Evolutionary conservation across 768 basidiomycete species (phyloP).

Genomic region (Podaxis carcinomalis): DNA sequence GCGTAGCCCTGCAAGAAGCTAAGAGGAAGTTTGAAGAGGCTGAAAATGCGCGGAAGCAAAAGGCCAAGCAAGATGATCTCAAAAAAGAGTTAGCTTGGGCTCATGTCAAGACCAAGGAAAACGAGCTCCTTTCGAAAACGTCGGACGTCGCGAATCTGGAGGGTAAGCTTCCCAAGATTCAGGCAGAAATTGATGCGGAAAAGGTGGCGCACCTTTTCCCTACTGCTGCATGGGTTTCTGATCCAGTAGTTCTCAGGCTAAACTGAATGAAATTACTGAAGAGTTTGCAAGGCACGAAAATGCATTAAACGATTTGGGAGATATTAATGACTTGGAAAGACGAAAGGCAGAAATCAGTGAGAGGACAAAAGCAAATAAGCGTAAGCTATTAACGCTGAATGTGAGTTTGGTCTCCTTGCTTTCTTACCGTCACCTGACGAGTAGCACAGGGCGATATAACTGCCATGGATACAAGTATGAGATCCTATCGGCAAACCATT

Average conservation of each 20-base stretch:
- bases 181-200: conserved; percentile 27
- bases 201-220: conserved; percentile 22
- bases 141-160: conserved; percentile 31
- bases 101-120: conserved; percentile 68
- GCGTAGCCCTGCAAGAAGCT: conserved; percentile 52
- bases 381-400: conserved; percentile 35
- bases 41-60: conserved; percentile 65
- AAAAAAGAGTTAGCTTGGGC: conserved; percentile 88
- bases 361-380: conserved; percentile 44
- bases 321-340: conserved; percentile 25
- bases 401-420: conserved; percentile 27
- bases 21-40: conserved; percentile 66
- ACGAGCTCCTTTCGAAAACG: conserved; percentile 40
- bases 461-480: conserved; percentile 39
- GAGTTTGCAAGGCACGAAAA: conserved; percentile 28
- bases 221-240: neutral
- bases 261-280: conserved; percentile 25
- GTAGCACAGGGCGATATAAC: conserved; percentile 44
- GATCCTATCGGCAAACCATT: conserved; percentile 28
- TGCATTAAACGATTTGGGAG: conserved; percentile 25
- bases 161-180: conserved; percentile 33
- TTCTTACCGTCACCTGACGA: neutral
- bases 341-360: conserved; percentile 43
- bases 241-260: conserved; percentile 18
- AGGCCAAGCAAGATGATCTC: conserved; percentile 60